phyloP scores from a whole-genome alignment of 352 stramenopile species.

The Globisporangium okanoganense region DNA sequence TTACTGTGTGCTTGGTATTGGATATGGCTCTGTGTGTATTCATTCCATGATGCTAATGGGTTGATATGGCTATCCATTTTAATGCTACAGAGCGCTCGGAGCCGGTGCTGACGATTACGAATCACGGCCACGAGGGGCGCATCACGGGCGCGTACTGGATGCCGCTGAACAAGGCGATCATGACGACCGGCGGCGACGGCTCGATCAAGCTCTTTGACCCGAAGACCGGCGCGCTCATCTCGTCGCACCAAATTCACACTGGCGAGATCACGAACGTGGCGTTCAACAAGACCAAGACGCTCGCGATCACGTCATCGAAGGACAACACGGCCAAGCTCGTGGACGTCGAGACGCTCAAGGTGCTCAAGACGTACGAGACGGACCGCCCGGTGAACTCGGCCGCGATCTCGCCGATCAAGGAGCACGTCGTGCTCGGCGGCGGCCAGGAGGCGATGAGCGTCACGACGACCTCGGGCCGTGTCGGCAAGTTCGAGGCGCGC shows the following conservation, averaged over 20 bases:
- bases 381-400: conserved; percentile 98
- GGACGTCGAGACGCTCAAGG: conserved; percentile 93
- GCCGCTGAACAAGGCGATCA: conserved; percentile 83
- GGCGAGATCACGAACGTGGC: conserved; percentile 96
- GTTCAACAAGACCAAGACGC: conserved; percentile 96
- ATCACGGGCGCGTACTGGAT: conserved; percentile 85
- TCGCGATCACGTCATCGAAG: conserved; percentile 96
- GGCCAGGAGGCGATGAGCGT: conserved; percentile 99
- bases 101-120: conserved; percentile 69
- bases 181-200: conserved; percentile 83
- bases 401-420: conserved; percentile 96
- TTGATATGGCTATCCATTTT: conserved; percentile 1
- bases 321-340: conserved; percentile 97
- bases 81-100: conserved; percentile 37
- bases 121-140: conserved; percentile 74
- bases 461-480: conserved; percentile 92
- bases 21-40: neutral
- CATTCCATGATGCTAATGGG: neutral
- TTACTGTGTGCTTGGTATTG: conserved; percentile 1
- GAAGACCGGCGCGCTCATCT: conserved; percentile 59
- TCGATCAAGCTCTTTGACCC: conserved; percentile 80
- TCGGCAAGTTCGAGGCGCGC: conserved; percentile 93
- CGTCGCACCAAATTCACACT: conserved; percentile 90
- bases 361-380: conserved; percentile 98
- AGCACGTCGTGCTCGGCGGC: conserved; percentile 95